A percentile compares a stretch with the other conserved stretches of the same genome.
phyloP scores from a whole-genome alignment of 108 stramenopile genomes.

The Fistulifera solaris region DNA sequence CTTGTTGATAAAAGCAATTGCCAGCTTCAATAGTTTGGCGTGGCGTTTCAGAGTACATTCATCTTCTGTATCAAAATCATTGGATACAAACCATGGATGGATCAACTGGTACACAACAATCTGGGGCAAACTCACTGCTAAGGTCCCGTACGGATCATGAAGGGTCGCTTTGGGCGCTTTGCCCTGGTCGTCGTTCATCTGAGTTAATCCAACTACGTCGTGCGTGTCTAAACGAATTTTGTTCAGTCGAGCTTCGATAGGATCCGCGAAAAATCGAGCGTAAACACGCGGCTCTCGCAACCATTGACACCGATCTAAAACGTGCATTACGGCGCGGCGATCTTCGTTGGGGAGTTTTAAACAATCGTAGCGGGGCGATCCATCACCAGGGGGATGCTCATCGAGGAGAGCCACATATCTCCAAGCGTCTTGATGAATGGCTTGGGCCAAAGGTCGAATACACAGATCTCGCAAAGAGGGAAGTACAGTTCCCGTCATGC shows the following conservation, averaged over 20 bases:
- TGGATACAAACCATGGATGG: conserved; percentile 42
- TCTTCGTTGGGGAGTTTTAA: conserved; percentile 39
- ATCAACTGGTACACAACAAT: conserved; percentile 47
- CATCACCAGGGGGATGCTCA: conserved; percentile 68
- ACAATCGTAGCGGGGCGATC: conserved; percentile 12
- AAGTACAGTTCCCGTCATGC: conserved; percentile 12
- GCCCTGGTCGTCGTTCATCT: conserved; percentile 73
- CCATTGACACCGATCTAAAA: conserved; percentile 54
- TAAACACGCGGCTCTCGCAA: conserved; percentile 65
- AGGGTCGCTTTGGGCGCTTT: conserved; percentile 42
- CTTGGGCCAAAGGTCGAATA: conserved; percentile 61
- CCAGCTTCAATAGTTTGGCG: conserved; percentile 58
- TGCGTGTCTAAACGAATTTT: conserved; percentile 37
- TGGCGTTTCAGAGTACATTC: conserved; percentile 34
- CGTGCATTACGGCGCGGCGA: conserved; percentile 55
- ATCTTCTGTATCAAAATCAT: conserved; percentile 16
- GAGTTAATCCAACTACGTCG: conserved; percentile 74
- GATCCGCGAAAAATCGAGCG: conserved; percentile 62
- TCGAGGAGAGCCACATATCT: conserved; percentile 15
- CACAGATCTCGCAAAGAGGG: conserved; percentile 72
- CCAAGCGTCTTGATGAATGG: conserved; percentile 42
- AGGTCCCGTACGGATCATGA: conserved; percentile 33
- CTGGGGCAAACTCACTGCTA: conserved; percentile 21
- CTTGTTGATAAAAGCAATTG: conserved; percentile 60
- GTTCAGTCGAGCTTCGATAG: conserved; percentile 26